Percentiles rank a stretch among this genome's conserved stretches.
These are phyloP conservation scores for Alternaria sp. DNA, from an alignment of 2,329 filamentous ascomycete species.

Conservation along the genomic window DNA sequence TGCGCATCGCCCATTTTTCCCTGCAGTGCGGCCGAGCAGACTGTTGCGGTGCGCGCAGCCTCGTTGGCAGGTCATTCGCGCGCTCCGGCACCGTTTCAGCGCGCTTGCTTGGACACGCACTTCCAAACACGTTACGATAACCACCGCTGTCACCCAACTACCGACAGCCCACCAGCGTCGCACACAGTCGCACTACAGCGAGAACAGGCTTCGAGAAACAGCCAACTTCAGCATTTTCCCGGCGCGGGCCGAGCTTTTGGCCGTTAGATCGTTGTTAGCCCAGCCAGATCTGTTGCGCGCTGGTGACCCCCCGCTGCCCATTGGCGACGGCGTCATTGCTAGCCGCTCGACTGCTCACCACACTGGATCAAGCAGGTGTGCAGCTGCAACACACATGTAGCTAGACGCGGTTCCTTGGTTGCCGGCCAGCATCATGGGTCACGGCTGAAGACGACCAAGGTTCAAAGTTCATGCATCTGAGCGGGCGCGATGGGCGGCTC, in stretches of 20 bases:
- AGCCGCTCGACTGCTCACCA: slow-evolving; percentile 37
- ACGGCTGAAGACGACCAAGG: slow-evolving; percentile 29
- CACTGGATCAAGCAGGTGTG: slow-evolving; percentile 46
- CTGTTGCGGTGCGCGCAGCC: slow-evolving; percentile 36
- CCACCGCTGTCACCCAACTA: slow-evolving; percentile 39
- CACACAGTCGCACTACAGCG: slow-evolving; percentile 29
- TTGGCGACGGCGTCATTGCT: slow-evolving; percentile 31
- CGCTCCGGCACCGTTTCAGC: slow-evolving; percentile 13
- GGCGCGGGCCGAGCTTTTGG: slow-evolving; percentile 49
- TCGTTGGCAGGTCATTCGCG: slow-evolving; percentile 31
- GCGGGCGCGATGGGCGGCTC: slow-evolving; percentile 45
- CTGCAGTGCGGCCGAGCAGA: slow-evolving; percentile 35
- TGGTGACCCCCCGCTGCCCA: slow-evolving; percentile 24
- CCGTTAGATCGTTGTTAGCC: slow-evolving; percentile 40
- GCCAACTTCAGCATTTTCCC: slow-evolving; percentile 37
- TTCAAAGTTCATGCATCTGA: slow-evolving; percentile 41
- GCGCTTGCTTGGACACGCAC: slow-evolving; percentile 19
- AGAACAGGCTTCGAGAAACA: slow-evolving; percentile 46
- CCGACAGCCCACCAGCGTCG: slow-evolving; percentile 33
- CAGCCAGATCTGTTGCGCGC: slow-evolving; percentile 45
- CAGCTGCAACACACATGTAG: slow-evolving; percentile 35
- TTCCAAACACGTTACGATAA: not conserved
- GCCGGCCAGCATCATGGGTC: slow-evolving; percentile 14
- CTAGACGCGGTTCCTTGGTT: slow-evolving; percentile 31
- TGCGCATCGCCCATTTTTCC: slow-evolving; percentile 39